Conservation (phyloP, 169 alveolate species). For the Babesia sp. region DNA sequence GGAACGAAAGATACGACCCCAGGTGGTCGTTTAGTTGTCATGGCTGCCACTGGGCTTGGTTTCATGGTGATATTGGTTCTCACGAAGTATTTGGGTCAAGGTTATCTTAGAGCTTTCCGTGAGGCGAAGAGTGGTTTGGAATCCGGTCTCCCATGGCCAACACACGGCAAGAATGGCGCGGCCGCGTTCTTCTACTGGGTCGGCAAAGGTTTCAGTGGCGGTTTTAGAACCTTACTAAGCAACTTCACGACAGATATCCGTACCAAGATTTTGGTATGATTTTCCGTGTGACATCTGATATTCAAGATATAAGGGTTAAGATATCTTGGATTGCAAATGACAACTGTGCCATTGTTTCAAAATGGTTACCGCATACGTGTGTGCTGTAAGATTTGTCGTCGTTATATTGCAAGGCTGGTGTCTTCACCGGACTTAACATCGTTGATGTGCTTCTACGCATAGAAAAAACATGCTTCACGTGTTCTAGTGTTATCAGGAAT, state of each 20-base stretch:
- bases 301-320: too few relatives aligned
- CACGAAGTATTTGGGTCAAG: conserved; percentile 1
- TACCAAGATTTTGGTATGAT: conserved; percentile 8
- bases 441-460: too few relatives aligned
- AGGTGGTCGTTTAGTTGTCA: background rate
- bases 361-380: too few relatives aligned
- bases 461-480: too few relatives aligned
- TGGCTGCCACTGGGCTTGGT: conserved; percentile 4
- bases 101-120: conserved; percentile 30
- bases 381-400: too few relatives aligned
- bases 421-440: too few relatives aligned
- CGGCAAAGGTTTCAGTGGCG: conserved; percentile 4
- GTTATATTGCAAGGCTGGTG: too few relatives aligned
- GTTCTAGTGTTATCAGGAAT: too few relatives aligned
- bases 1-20: background rate
- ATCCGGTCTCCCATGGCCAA: conserved; percentile 37
- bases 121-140: conserved; percentile 21
- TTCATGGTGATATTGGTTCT: background rate
- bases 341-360: too few relatives aligned
- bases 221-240: background rate
- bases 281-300: too few relatives aligned
- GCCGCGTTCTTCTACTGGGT: conserved; percentile 29
- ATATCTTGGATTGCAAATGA: too few relatives aligned
- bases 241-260: conserved; percentile 24
- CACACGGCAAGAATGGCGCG: background rate